Conservation (phyloP, 495 filamentous ascomycete species). For the Margaritispora aquatica region DNA sequence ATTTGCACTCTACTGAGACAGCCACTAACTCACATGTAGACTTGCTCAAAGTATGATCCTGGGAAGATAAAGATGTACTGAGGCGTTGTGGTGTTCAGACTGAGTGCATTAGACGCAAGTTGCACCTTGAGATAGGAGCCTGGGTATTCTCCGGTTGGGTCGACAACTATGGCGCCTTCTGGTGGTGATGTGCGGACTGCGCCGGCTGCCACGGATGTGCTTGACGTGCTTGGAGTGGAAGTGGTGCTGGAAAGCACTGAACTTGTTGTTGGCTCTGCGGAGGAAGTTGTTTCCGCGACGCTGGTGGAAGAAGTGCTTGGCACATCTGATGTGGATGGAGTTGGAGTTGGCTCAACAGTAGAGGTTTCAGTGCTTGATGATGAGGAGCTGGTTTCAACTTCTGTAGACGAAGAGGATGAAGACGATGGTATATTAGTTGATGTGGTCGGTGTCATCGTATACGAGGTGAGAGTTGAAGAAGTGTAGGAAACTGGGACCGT, state of each 20-base stretch:
- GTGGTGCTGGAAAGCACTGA: not conserved
- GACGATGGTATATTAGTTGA: not conserved
- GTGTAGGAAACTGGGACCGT: not conserved
- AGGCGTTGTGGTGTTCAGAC: constrained; percentile 1
- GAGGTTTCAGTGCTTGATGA: not conserved
- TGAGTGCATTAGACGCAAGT: constrained; percentile 11
- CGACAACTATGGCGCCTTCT: constrained; percentile 13
- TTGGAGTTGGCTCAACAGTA: not conserved
- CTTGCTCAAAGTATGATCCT: constrained; percentile 53
- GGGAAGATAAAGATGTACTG: constrained; percentile 60
- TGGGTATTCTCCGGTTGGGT: not conserved
- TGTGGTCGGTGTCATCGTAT: not conserved
- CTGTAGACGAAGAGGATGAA: not conserved
- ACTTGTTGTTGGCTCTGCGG: no score
- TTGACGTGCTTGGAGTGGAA: no score
- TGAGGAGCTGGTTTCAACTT: not conserved
- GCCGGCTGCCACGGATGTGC: no score
- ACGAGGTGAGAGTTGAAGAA: not conserved
- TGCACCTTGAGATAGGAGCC: constrained; percentile 3
- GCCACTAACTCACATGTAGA: no score
- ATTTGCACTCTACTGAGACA: no score
- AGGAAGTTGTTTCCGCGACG: no score
- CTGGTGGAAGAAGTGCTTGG: no score
- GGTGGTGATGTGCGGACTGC: not conserved
- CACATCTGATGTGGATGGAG: not conserved